Evolutionary conservation across 2,329 filamentous ascomycete genomes (phyloP), one percentile per base, ranked within the genome.

Genomic region (Aspergillus carbonarius): DNA sequence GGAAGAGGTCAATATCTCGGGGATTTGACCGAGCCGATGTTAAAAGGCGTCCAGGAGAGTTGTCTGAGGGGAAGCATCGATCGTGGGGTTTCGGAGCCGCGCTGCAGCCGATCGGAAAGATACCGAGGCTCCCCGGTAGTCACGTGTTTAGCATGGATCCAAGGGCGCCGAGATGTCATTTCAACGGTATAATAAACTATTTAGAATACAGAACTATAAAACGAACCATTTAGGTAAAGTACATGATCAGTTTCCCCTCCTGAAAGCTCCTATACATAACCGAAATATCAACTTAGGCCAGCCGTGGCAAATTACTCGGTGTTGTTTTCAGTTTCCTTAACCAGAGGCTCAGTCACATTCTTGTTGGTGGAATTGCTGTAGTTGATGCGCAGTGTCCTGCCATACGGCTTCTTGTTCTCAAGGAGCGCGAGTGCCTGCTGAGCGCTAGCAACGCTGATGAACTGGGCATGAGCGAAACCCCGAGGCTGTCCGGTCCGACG

Each of bases 381-480:
- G 73, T 92, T 88, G 23, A 93, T 66, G 57, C 82, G 83, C 64
- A 96, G 76, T 54, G 74, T 70, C 56, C 91, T 83, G 42, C 87
- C 88, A 66, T 88, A 88, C n/a, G 93, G 77, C 49, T 79, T 74
- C 74, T 85, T 84, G 20, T 77, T 75, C 54, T 74, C 63, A 39
- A 96, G 78, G 13, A 79, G 64, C 55, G 86, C 82, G 67, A 79
- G 79, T 0, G 85, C 92, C 61, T 78, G 79, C 55, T 77, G 68
- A n/a, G 91, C 90, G 61, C 85, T 85, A 62, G 86, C 82, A 39
- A 87, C 72, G 66, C 90, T 85, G 44, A 83, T 70, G 74, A 96
- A 96, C 71, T 96, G 91, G 50, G 88, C 89, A 72, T 96, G 92
- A 18, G 88, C 90, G 72, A 95, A 96, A 61, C 92, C 92, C 72